Conservation (phyloP, 2,329 filamentous ascomycete genomes). For the Trematosphaeria pertusa region DNA sequence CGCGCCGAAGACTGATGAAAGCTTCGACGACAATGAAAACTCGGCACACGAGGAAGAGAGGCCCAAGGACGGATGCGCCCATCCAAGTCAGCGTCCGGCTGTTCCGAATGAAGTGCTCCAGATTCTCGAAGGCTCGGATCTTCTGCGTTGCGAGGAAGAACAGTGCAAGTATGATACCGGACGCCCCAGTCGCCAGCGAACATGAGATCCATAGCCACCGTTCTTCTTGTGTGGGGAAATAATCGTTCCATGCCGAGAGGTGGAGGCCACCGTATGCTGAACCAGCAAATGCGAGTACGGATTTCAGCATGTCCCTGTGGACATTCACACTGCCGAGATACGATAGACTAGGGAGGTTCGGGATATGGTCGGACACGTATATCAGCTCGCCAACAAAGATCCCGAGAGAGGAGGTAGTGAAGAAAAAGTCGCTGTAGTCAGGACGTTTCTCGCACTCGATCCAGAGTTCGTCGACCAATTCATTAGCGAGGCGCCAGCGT, state of each 20-base stretch:
- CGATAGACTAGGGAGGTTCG: conserved; percentile 27
- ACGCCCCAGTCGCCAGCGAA: conserved; percentile 29
- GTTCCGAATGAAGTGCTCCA: conserved; percentile 26
- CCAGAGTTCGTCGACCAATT: conserved; percentile 23
- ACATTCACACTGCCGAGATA: conserved; percentile 32
- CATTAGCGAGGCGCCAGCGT: conserved; percentile 26
- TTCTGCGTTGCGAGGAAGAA: conserved; percentile 29
- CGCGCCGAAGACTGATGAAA: conserved; percentile 31
- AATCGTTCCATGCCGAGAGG: conserved; percentile 37
- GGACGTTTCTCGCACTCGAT: conserved; percentile 20
- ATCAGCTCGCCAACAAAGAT: conserved; percentile 26
- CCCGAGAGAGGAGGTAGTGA: conserved; percentile 26
- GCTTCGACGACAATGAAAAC: conserved; percentile 35
- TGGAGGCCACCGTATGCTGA: conserved; percentile 38
- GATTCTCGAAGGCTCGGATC: conserved; percentile 17
- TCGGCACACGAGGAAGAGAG: conserved; percentile 28
- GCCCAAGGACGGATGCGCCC: conserved; percentile 16
- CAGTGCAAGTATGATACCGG: conserved; percentile 31
- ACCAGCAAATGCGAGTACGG: conserved; percentile 30
- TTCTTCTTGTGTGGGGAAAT: conserved; percentile 32
- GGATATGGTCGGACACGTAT: conserved; percentile 22
- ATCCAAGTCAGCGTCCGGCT: conserved; percentile 14
- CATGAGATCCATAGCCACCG: conserved; percentile 33
- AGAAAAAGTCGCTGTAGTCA: conserved; percentile 26
- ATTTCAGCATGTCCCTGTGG: conserved; percentile 24